Percentiles rank a stretch among this genome's conserved stretches.
phyloP scores from a whole-genome alignment of 257 asterid species.

The Nicotiana sylvestris region DNA sequence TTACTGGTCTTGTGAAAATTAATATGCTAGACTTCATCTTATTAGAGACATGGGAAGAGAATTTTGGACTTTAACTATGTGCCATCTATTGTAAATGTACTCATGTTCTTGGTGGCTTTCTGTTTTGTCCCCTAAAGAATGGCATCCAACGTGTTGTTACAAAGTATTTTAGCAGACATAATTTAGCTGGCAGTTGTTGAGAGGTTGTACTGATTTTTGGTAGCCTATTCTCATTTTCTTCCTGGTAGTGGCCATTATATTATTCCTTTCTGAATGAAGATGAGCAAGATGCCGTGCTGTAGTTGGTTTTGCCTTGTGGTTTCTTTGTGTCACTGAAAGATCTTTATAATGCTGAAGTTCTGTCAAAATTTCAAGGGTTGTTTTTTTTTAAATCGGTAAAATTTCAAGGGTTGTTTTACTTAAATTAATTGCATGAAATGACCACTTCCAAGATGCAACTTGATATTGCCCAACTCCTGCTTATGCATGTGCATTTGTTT shows the following conservation, averaged over 20 bases:
- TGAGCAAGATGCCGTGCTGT: neutral
- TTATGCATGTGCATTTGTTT: neutral
- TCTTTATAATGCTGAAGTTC: neutral
- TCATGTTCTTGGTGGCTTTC: neutral
- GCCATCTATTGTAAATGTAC: slow-evolving; percentile 1
- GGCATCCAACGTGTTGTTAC: neutral
- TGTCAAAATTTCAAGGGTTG: neutral
- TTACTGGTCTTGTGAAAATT: neutral
- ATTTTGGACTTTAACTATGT: neutral
- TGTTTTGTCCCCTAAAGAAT: slow-evolving; percentile 1
- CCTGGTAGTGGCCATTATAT: neutral
- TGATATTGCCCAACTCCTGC: neutral
- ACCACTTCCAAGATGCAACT: slow-evolving; percentile 6
- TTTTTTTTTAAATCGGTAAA: no score
- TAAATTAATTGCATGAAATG: neutral
- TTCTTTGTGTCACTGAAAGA: neutral
- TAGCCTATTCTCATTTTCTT: neutral
- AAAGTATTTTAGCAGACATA: neutral
- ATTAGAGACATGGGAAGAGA: neutral
- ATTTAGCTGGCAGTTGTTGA: neutral
- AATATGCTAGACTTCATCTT: neutral
- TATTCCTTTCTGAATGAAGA: neutral
- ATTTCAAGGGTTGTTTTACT: neutral
- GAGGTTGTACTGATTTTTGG: neutral
- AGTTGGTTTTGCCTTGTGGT: neutral